A percentile compares a stretch with the other conserved stretches of the same genome.
Conservation (phyloP, 164 flowering plant genomes). For the Vitis rotundifolia region DNA sequence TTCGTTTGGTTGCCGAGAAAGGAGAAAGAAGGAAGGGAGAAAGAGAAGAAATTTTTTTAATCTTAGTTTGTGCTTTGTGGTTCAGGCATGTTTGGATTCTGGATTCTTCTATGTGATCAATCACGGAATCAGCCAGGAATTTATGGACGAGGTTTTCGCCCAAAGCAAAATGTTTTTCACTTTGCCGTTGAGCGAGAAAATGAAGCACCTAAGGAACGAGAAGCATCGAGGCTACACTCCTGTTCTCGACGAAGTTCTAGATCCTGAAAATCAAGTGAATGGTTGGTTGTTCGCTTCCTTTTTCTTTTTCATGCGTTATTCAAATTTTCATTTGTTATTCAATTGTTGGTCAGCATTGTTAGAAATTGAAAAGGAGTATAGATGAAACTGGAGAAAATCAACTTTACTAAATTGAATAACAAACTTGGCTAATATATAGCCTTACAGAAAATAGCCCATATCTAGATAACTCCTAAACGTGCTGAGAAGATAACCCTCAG, state of each 20-base stretch:
- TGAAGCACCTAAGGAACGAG: constrained; percentile 81
- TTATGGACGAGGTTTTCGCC: constrained; percentile 83
- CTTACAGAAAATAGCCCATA: too few relatives aligned
- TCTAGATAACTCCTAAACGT: too few relatives aligned
- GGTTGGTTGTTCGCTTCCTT: constrained; percentile 47
- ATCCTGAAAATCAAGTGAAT: constrained; percentile 75
- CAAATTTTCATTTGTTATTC: background rate
- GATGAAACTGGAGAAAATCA: too few relatives aligned
- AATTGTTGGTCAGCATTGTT: background rate
- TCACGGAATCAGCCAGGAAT: constrained; percentile 83
- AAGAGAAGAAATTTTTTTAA: background rate
- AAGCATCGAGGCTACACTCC: constrained; percentile 91
- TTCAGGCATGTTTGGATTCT: constrained; percentile 86
- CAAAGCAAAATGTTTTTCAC: constrained; percentile 72
- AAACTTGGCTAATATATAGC: too few relatives aligned
- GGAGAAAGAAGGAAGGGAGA: too few relatives aligned
- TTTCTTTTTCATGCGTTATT: background rate
- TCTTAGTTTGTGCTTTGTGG: constrained; percentile 1
- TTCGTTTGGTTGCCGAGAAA: too few relatives aligned
- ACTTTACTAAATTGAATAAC: too few relatives aligned
- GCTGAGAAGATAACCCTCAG: too few relatives aligned
- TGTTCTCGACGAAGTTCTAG: constrained; percentile 66
- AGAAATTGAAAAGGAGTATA: too few relatives aligned
- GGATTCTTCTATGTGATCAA: constrained; percentile 94
- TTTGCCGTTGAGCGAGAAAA: constrained; percentile 59